Percentiles rank a stretch among this genome's conserved stretches.
phyloP scores from a whole-genome alignment of 1,139 yeast species.

The Magnusiomyces tetraspermus region DNA sequence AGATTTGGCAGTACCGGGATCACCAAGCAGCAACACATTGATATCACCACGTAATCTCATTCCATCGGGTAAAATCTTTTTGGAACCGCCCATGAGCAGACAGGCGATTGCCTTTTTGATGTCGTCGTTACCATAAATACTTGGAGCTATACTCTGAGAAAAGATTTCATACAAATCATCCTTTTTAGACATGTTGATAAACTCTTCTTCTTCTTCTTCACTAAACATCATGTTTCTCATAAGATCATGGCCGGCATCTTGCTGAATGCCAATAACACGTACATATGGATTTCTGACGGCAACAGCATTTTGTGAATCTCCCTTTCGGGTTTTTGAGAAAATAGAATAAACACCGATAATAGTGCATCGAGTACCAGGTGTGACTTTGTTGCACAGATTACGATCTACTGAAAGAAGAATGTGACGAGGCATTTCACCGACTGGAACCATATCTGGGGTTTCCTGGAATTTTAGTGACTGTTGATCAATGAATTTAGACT shows the following conservation, averaged over 20 bases:
- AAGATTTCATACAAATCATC: slow-evolving; percentile 80
- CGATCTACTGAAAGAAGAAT: slow-evolving; percentile 82
- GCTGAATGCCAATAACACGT: slow-evolving; percentile 75
- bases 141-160: slow-evolving; percentile 89
- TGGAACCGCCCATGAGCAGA: slow-evolving; percentile 87
- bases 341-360: slow-evolving; percentile 88
- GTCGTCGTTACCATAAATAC: slow-evolving; percentile 87
- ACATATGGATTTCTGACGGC: slow-evolving; percentile 92
- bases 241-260: slow-evolving; percentile 67
- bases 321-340: slow-evolving; percentile 57
- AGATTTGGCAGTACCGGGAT: slow-evolving; percentile 98
- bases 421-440: slow-evolving; percentile 98
- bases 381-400: slow-evolving; percentile 77
- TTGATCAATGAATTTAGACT: slow-evolving; percentile 85
- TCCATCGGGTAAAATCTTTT: slow-evolving; percentile 87
- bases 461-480: slow-evolving; percentile 91
- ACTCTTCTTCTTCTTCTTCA: slow-evolving; percentile 91
- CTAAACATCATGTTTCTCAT: slow-evolving; percentile 50
- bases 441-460: slow-evolving; percentile 96
- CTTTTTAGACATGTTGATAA: slow-evolving; percentile 64
- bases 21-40: slow-evolving; percentile 86
- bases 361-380: slow-evolving; percentile 93
- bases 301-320: slow-evolving; percentile 46
- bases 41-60: slow-evolving; percentile 96
- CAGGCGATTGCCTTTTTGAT: slow-evolving; percentile 92